Conservation (phyloP, 306 rosid species). For the Datisca glomerata region DNA sequence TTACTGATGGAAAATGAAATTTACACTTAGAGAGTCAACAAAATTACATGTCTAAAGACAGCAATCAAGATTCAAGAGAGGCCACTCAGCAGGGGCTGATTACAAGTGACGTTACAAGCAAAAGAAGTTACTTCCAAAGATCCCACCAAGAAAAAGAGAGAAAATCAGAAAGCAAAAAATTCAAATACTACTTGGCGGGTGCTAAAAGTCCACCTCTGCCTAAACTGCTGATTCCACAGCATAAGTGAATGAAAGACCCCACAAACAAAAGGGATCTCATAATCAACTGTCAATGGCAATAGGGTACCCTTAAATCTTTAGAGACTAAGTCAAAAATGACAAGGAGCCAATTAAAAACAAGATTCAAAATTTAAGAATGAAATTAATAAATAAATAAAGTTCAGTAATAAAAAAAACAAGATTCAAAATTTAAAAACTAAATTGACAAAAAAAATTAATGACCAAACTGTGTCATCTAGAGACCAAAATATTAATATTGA, state of each 20-base stretch:
- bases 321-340: slow-evolving; percentile 10
- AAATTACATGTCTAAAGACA: slow-evolving; percentile 5
- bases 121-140: too few relatives aligned
- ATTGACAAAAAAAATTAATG: too few relatives aligned
- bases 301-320: slow-evolving; percentile 18
- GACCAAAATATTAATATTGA: too few relatives aligned
- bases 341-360: slow-evolving; percentile 65
- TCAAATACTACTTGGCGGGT: slow-evolving; percentile 50
- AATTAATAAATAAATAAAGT: too few relatives aligned
- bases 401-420: too few relatives aligned
- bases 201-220: slow-evolving; percentile 65
- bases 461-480: too few relatives aligned
- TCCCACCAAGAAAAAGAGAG: neutral
- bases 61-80: too few relatives aligned
- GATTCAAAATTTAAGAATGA: too few relatives aligned
- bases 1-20: slow-evolving; percentile 28
- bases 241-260: slow-evolving; percentile 23
- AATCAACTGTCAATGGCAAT: slow-evolving; percentile 13
- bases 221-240: slow-evolving; percentile 21
- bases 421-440: too few relatives aligned
- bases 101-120: too few relatives aligned
- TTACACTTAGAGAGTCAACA: slow-evolving; percentile 33
- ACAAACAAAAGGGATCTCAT: neutral
- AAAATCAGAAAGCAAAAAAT: neutral
- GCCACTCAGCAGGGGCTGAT: slow-evolving; percentile 9